Evolutionary conservation across 1,139 yeast species (phyloP), one percentile per base, ranked within the genome.

Genomic region (Insectozyma bohioensis): DNA sequence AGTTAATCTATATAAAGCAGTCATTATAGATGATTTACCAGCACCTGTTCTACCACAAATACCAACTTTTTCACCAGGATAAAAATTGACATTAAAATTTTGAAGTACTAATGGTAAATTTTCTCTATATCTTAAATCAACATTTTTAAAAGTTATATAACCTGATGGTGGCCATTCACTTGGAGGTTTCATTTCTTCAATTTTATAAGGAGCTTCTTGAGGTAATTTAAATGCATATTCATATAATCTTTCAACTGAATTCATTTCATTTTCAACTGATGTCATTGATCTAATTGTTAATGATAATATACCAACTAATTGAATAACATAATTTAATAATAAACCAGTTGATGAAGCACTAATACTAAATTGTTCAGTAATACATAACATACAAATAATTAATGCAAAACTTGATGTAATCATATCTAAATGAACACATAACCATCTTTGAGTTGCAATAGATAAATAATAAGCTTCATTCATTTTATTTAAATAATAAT

Each of bases 31-130:
- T 1, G 97, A 87, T 58, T 92, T 92, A 48, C 98, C 98, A 18
- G 43, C 43, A 19, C 98, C 98, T 1, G 98, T 92, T 59, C 97
- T 82, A 30, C 97, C 98, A 47, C 92, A 96, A 51, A 92, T 84
- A 49, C 97, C 98, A 47, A 92, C 77, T 57, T 92, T 92, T 52
- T 80, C 77, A 44, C 80, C 80, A 9, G 95, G 79, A 28, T 80
- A 77, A 24, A 92, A 87, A 29, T 75, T 69, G 56, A 90, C 87
- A 0, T 86, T 61, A 22, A 90, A 94, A 45, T 82, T 74, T 53
- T 87, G 85, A 49, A 92, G 86, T 13, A 92, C 97, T 40, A 76
- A 69, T n/a, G 97, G 97, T 46, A 90, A 67, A 14, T 78, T 78
- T 9, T 90, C 85, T 20, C 96, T 92, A 58, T 92, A 92, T 50